A percentile compares a stretch with the other conserved stretches of the same genome.
These are phyloP conservation scores for Sporothrix schenckii DNA, from an alignment of 2,329 filamentous ascomycete species.

Conservation along the genomic window DNA sequence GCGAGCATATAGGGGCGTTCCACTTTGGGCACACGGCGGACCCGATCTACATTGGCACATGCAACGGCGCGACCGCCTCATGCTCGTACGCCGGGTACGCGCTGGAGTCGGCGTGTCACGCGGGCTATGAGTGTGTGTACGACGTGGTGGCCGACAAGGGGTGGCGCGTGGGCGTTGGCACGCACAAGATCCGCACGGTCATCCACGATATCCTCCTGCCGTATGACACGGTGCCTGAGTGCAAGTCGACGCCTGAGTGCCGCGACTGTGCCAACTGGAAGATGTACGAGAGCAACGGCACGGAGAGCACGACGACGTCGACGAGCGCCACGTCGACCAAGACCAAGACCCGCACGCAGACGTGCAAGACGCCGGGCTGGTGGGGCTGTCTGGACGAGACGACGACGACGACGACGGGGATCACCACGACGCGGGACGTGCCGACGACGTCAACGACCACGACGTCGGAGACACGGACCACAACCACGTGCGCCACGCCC, in stretches of 20 bases:
- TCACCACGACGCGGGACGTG: conserved; percentile 52
- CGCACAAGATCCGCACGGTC: conserved; percentile 85
- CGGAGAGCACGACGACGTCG: conserved; percentile 66
- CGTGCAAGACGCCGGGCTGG: conserved; percentile 88
- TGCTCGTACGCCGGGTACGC: conserved; percentile 94
- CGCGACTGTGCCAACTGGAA: conserved; percentile 93
- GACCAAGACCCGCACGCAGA: conserved; percentile 68
- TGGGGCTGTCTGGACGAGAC: conserved; percentile 77
- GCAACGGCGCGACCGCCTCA: conserved; percentile 84
- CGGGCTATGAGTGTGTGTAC: conserved; percentile 84
- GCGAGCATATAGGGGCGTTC: conserved; percentile 74
- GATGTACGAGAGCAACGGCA: conserved; percentile 90
- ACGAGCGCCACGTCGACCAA: conserved; percentile 58
- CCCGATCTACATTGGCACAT: conserved; percentile 88
- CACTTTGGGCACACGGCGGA: conserved; percentile 97
- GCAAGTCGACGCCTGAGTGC: conserved; percentile 75
- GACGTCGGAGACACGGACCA: conserved; percentile 50
- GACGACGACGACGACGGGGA: conserved; percentile 51
- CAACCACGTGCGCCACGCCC: conserved; percentile 62
- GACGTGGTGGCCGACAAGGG: conserved; percentile 90
- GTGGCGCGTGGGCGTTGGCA: conserved; percentile 88
- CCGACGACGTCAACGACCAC: conserved; percentile 46
- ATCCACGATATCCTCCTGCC: conserved; percentile 84
- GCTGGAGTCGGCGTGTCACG: conserved; percentile 89
- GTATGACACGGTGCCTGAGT: conserved; percentile 79